phyloP scores from a whole-genome alignment of 2,329 filamentous ascomycete species.

The Penicillium sp. region DNA sequence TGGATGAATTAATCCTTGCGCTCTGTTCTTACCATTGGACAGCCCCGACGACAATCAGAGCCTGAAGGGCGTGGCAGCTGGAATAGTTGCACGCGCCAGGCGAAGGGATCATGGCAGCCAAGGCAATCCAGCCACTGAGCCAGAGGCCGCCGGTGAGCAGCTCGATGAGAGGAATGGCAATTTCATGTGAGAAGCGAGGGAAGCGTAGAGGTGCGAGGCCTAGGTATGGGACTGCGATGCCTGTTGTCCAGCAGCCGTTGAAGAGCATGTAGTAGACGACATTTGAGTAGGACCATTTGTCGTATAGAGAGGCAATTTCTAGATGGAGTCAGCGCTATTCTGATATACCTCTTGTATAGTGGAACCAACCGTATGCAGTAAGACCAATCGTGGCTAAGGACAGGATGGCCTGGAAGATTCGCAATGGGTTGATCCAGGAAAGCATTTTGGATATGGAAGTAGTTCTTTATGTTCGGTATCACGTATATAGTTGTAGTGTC shows the following conservation, averaged over 20 bases:
- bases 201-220: conserved; percentile 23
- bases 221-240: conserved; percentile 22
- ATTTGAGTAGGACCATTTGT: conserved; percentile 23
- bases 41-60: conserved; percentile 18
- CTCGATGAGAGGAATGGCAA: conserved; percentile 20
- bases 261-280: conserved; percentile 24
- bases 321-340: not conserved
- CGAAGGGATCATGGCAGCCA: conserved; percentile 18
- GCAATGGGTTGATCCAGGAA: conserved; percentile 21
- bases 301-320: conserved; percentile 20
- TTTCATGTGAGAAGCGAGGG: conserved; percentile 21
- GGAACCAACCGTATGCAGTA: conserved; percentile 18
- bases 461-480: not conserved
- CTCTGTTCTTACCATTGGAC: conserved; percentile 18
- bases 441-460: conserved; percentile 12
- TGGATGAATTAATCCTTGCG: not conserved
- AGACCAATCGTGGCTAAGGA: conserved; percentile 22
- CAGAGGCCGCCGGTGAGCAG: conserved; percentile 21
- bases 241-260: conserved; percentile 25
- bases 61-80: conserved; percentile 21
- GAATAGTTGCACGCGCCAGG: conserved; percentile 14
- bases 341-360: not conserved
- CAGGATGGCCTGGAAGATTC: conserved; percentile 19
- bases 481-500: not conserved
- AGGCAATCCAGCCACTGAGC: conserved; percentile 23